Conservation (phyloP, 306 rosid species). For the Trifolium subterraneum region DNA sequence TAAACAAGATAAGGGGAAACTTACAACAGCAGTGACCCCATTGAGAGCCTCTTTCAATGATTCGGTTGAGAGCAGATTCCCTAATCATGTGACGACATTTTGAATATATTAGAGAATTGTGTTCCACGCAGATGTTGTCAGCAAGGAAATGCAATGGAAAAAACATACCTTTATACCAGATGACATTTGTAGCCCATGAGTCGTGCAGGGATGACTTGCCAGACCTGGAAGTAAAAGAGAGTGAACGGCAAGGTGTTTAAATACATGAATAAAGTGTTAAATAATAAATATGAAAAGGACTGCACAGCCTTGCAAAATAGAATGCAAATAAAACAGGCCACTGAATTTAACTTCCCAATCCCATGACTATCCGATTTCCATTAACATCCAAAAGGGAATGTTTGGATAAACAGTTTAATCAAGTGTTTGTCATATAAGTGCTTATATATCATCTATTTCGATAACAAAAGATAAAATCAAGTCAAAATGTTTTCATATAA, state of each 20-base stretch:
- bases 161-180: conserved; percentile 83
- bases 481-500: too few species aligned
- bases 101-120: conserved; percentile 32
- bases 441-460: too few species aligned
- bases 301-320: neutral
- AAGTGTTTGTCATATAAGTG: too few species aligned
- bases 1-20: conserved; percentile 41
- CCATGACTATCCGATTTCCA: conserved; percentile 2
- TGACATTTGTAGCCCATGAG: conserved; percentile 71
- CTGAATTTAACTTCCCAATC: conserved; percentile 14
- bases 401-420: too few species aligned
- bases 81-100: conserved; percentile 53
- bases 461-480: too few species aligned
- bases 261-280: conserved; percentile 1
- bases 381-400: neutral
- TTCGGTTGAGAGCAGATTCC: conserved; percentile 81
- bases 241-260: conserved; percentile 22
- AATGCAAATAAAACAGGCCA: neutral
- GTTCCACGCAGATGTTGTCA: conserved; percentile 28
- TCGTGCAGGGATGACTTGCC: conserved; percentile 83
- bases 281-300: conserved; percentile 7
- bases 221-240: conserved; percentile 64
- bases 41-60: conserved; percentile 82
- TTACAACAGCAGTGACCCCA: conserved; percentile 93
- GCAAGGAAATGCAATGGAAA: conserved; percentile 21